Evolutionary conservation across 2,329 filamentous ascomycete species (phyloP), one percentile per base, ranked within the genome.

Genomic region (Calonectria multiphialidica): DNA sequence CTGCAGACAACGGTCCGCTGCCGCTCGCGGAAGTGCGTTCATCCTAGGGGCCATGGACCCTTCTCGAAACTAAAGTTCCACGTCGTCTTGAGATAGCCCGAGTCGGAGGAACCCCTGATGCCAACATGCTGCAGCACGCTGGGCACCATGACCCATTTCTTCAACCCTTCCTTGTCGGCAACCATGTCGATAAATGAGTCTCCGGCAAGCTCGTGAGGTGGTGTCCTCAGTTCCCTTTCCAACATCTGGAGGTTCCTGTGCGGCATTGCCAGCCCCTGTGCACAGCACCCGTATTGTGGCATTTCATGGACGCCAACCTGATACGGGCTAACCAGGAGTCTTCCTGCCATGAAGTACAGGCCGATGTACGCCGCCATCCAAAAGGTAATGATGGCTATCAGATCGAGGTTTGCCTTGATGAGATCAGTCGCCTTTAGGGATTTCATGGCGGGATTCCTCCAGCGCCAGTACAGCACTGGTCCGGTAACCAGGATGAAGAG

Each of bases 71-170:
- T 79, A 57, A 82, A 82, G 64, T 77, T 82, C 81, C 81, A 82
- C 1, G 80, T 81, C 6, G 72, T 73, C 57, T 80, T 82, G 15
- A 73, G 72, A 15, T 68, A 76, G 2, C 78, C 80, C 33, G 70
- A 50, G 7, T 76, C 79, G 0, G 81, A 82, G 0, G 78, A 80
- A 8, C 79, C 77, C 40, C 74, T 74, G 8, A 79, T 74, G 9
- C 82, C 82, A 5, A 81, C 75, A 69, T 84, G 82, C 33, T 84
- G 82, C 18, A 83, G 68, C 5, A 83, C 78, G 13, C 80, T 81
- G 6, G 81, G 81, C 2, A 81, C 79, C 53, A 82, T 75, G 1
- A 80, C 81, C 72, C 82, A 83, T 61, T 82, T 83, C 47, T 70
- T 76, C 9, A 83, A 67, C 0, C 71, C 74, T 23, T 71, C 50